Conservation (phyloP, 345 rosid species). For the Trapa incisa region DNA sequence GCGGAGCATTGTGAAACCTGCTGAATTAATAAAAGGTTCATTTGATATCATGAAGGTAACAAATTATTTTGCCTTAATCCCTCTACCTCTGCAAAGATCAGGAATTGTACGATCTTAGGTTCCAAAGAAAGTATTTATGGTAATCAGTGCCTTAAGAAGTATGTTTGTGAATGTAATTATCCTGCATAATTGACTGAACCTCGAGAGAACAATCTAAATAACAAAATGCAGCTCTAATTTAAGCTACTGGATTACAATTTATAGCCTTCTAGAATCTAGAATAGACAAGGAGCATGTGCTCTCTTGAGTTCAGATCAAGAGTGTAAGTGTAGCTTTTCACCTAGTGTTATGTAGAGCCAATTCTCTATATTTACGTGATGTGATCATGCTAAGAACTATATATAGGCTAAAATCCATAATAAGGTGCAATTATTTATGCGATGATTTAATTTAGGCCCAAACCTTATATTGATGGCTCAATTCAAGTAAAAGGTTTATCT, state of each 20-base stretch:
- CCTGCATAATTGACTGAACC: background rate
- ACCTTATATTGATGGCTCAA: too few relatives aligned
- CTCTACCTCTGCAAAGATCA: background rate
- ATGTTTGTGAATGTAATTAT: background rate
- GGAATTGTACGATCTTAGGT: background rate
- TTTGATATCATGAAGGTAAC: constrained; percentile 58
- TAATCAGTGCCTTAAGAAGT: background rate
- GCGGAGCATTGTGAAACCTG: constrained; percentile 35
- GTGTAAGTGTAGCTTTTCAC: background rate
- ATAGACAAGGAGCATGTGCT: background rate
- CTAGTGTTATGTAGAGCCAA: background rate
- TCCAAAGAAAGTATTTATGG: background rate
- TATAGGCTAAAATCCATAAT: background rate
- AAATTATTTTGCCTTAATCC: background rate
- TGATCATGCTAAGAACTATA: background rate
- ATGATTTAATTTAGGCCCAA: too few relatives aligned
- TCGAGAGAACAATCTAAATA: constrained; percentile 1
- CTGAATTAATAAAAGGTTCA: constrained; percentile 63
- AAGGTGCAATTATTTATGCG: too few relatives aligned
- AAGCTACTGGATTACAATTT: background rate
- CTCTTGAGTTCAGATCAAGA: background rate
- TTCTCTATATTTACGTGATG: background rate
- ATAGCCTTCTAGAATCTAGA: background rate
- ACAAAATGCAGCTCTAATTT: background rate
- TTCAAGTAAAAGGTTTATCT: too few relatives aligned